Conservation (phyloP, 2,329 filamentous ascomycete genomes). For the Volutella citrinella region DNA sequence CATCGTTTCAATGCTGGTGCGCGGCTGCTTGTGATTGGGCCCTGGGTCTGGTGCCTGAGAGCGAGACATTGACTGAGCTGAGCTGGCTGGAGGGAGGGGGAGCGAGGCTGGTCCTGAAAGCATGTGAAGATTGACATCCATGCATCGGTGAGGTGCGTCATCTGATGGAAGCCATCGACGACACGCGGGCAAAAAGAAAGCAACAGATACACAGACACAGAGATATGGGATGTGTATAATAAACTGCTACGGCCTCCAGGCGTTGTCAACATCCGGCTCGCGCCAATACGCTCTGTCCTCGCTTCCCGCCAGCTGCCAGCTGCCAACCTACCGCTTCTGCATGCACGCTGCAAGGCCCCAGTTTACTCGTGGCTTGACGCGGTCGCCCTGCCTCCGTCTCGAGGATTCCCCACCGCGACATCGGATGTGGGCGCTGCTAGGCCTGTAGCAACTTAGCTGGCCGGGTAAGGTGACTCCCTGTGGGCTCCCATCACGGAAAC, state of each 20-base stretch:
- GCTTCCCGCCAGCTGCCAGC: too few species aligned
- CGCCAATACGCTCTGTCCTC: not conserved
- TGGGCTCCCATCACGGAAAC: not conserved
- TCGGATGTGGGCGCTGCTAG: constrained; percentile 6
- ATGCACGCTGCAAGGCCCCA: constrained; percentile 14
- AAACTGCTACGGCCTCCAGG: not conserved
- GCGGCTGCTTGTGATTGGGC: constrained; percentile 6
- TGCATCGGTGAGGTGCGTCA: not conserved
- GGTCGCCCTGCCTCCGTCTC: too few species aligned
- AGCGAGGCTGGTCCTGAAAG: not conserved
- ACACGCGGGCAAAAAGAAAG: too few species aligned
- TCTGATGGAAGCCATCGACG: constrained; percentile 2
- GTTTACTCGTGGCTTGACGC: too few species aligned
- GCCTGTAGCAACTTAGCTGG: not conserved
- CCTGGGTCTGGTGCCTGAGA: not conserved
- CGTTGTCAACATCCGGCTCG: not conserved
- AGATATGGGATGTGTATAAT: too few species aligned
- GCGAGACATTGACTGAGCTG: too few species aligned
- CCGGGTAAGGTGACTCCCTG: not conserved
- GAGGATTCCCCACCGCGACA: constrained; percentile 10
- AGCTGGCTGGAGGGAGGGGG: too few species aligned
- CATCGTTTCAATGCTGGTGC: constrained; percentile 7
- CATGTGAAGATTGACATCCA: constrained; percentile 6
- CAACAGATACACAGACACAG: too few species aligned
- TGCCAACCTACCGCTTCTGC: constrained; percentile 4